Evolutionary conservation across 2,329 filamentous ascomycete genomes (phyloP), one percentile per base, ranked within the genome.

Genomic region (Aquanectria penicillioides): DNA sequence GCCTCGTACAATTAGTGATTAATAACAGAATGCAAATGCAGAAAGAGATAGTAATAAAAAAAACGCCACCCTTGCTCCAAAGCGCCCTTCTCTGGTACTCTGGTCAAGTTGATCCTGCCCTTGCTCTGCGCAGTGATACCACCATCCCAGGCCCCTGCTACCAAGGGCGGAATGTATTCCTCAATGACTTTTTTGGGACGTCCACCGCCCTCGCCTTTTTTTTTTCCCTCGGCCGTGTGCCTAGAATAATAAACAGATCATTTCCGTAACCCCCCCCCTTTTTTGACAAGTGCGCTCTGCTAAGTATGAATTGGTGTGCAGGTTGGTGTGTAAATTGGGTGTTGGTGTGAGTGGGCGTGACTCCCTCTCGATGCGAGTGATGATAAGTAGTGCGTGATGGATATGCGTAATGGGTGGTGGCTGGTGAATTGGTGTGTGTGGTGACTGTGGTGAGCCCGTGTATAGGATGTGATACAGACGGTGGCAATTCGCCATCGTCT

Each of bases 1-100:
- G 28, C 33, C 47, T 57, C 54, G 47, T 51, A 47, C 53, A 56
- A 49, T 56, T 56, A 56, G 18, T 18, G 50, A 54, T 54, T 54
- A n/a, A 54, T 46, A 46, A 22, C 41, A 25, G n/a, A n/a, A 49
- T 29, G 11, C 20, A 7, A 33, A 33, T 33, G 31, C n/a, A n/a
- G n/a, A n/a, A n/a, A n/a, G n/a, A n/a, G n/a, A n/a, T n/a, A 33
- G 31, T 33, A 33, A 33, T 12, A 29, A 33, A 13, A 5, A 33
- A 33, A n/a, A 12, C 6, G 11, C 36, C 4, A 41, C 18, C 37
- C 37, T 36, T 50, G 31, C 11, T 46, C 46, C 38, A 18, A 38
- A 50, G 43, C 26, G 37, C 44, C 28, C 9, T 38, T 38, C 34
- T 40, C 34, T 25, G 26, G 25, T 26, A 38, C 38, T 46, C 46